Evolutionary conservation across 139 green algal genomes (phyloP), one percentile per base, ranked within the genome.

Genomic region (Asterochloris erici): DNA sequence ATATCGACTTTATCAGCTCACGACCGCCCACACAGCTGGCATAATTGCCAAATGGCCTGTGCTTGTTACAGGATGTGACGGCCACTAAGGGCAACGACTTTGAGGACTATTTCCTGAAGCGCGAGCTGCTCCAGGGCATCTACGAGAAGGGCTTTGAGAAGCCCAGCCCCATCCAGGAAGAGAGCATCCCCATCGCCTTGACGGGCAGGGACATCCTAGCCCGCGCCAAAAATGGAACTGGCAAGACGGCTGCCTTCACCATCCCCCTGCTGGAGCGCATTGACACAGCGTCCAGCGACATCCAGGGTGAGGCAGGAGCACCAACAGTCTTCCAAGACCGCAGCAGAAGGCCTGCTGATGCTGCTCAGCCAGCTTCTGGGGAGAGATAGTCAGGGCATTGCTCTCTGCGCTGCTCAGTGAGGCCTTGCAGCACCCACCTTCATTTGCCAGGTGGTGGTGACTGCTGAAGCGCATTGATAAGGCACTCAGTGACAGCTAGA

Each of bases 131-230:
- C 14, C 98, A 98, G 96, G 97, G 97, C 78, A 99, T 99, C 86
- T 99, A 99, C 85, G 97, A 99, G 90, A 99, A 99, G 84, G 96
- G 96, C 26, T 99, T 99, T 85, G 96, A 99, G 83, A 91, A 91
- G 82, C 95, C 95, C n/a, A 94, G 88, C 38, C 95, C 95, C 38
- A 98, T 98, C 79, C 95, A 97, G 83, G 96, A 99, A 83, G 97
- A 99, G 87, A 95, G 87, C 86, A 99, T 99, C 75, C 97, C 97
- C 19, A 99, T 99, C 82, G 97, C 97, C 17, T 87, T 99, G 47
- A 97, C 95, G 0, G 97, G 97, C 10, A 86, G 97, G 24, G 97
- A 99, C 88, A 98, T 99, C 84, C 91, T 99, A 19, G 97, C 97
- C 11, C 91, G 97, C n/a, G 97, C 97, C 75, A 99, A 99, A 88